Evolutionary conservation across 176 grass and related monocot genomes (phyloP).

Genomic region (Aegilops speltoides): DNA sequence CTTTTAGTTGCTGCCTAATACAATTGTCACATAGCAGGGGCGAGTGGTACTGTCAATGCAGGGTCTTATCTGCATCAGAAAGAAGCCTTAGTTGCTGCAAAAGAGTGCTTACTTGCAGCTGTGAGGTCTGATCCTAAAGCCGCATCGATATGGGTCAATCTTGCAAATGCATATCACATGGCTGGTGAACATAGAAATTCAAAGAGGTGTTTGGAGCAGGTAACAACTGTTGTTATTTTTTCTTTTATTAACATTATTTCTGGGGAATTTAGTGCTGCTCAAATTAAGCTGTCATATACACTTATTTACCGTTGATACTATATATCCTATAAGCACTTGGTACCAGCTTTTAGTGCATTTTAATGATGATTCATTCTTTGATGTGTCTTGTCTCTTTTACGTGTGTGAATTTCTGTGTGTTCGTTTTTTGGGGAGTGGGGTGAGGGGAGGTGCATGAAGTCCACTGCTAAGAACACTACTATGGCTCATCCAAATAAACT

Average conservation of each 20-base stretch:
- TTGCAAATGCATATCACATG: constrained; percentile 92
- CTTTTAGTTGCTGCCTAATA: constrained; percentile 30
- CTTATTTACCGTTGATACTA: neutral
- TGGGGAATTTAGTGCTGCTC: neutral
- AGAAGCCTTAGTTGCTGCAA: constrained; percentile 80
- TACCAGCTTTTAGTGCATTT: neutral
- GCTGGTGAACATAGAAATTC: constrained; percentile 80
- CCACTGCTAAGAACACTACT: neutral
- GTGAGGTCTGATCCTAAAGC: constrained; percentile 79
- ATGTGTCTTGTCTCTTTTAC: neutral
- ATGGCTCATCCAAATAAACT: neutral
- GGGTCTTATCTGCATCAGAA: constrained; percentile 63
- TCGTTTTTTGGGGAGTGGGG: neutral
- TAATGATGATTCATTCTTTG: neutral
- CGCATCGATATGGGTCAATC: constrained; percentile 84
- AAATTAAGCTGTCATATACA: constrained; percentile 15
- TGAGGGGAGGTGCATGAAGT: neutral
- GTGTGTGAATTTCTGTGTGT: neutral
- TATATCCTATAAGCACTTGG: neutral
- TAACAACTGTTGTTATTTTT: constrained; percentile 33
- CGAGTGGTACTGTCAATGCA: constrained; percentile 48
- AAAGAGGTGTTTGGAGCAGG: constrained; percentile 94
- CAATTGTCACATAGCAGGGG: constrained; percentile 46
- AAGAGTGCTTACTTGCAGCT: constrained; percentile 81
- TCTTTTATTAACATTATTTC: constrained; percentile 16